Evolutionary conservation across 2,329 filamentous ascomycete species (phyloP).

Genomic region (Nemania sp.): DNA sequence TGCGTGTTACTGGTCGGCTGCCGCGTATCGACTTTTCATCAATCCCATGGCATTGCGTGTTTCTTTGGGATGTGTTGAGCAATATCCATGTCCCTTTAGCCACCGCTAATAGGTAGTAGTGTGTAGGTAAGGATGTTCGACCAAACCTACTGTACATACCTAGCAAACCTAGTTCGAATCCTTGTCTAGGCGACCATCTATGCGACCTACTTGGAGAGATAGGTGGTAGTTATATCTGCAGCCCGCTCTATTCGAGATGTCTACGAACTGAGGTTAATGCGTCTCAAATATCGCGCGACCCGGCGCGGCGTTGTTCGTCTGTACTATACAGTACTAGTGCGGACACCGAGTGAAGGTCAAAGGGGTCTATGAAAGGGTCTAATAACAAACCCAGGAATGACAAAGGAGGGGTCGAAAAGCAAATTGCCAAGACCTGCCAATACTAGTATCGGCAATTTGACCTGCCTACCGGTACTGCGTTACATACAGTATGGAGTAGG

Average conservation of each 20-base stretch:
- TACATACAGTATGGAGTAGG: neutral
- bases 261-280: neutral
- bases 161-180: neutral
- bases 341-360: neutral
- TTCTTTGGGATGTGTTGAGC: slow-evolving; percentile 12
- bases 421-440: slow-evolving; percentile 26
- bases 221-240: neutral
- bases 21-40: slow-evolving; percentile 34
- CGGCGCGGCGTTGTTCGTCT: neutral
- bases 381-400: neutral
- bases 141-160: neutral
- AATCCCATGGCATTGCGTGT: slow-evolving; percentile 32
- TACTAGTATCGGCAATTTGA: slow-evolving; percentile 16
- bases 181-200: slow-evolving; percentile 1
- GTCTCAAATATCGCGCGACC: neutral
- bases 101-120: neutral
- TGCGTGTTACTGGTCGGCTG: neutral
- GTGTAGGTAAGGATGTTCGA: no score
- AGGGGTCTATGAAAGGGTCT: no score
- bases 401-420: slow-evolving; percentile 15
- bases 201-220: neutral
- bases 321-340: neutral
- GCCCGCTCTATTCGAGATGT: neutral
- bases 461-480: neutral
- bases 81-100: slow-evolving; percentile 20